Evolutionary conservation across 2,329 filamentous ascomycete species (phyloP), one percentile per base, ranked within the genome.

Genomic region (Elsinoe arachidis): DNA sequence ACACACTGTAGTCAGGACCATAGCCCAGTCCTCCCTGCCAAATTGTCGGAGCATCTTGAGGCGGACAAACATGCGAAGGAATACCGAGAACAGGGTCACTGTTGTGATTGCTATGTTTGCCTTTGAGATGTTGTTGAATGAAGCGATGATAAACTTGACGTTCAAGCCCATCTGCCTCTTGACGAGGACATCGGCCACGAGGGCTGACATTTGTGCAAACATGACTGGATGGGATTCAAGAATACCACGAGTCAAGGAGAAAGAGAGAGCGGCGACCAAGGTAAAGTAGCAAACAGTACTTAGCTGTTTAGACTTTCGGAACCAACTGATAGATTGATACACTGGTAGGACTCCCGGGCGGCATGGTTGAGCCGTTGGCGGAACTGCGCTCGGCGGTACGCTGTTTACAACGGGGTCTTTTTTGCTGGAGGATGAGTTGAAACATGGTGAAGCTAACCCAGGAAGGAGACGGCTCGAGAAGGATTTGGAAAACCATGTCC

Each of bases 11-110:
- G 52, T 55, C 35, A 43, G 14, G 17, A 55, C 35, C 52, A 55
- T 55, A 30, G 52, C 52, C 52, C 52, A 55, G 17, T 55, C 52
- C 26, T 55, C 52, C 17, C 12, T 39, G 35, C 52, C 52, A n/a
- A 55, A 55, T 33, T 55, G 35, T 19, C 26, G 17, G 15, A 55
- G 35, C 52, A 55, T 55, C 38, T 39, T 55, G 12, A n/a, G 6
- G 7, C 52, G 52, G 10, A 55, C 52, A 43, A 55, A 55, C 52
- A 55, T 43, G 11, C 52, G 52, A 12, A 55, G 21, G 26, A 33
- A 23, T 39, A 55, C 52, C 5, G 52, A 55, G 21, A 55, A 55
- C 2, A 55, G 14, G 1, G 52, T 55, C 5, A 55, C 10, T 10
- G 35, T 55, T 21, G 38, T 39, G 9, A 55, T 41, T 2, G 37